phyloP scores from a whole-genome alignment of 2,329 filamentous ascomycete genomes.

The Ophiostoma pallidulum region DNA sequence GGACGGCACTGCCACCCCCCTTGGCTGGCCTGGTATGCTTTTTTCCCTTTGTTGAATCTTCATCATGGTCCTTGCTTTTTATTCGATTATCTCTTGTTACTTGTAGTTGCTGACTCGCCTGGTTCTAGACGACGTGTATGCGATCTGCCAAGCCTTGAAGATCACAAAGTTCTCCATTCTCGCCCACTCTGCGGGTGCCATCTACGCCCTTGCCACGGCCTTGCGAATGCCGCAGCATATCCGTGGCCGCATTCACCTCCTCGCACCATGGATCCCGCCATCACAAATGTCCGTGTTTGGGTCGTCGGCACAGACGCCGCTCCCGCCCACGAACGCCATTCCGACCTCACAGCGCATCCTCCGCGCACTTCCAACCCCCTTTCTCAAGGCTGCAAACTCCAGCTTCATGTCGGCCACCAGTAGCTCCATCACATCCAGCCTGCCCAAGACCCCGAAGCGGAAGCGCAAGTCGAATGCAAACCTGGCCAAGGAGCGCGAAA shows the following conservation, averaged over 20 bases:
- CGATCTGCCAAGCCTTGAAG: constrained; percentile 83
- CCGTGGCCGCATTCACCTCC: constrained; percentile 81
- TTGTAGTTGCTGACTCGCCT: too few species aligned
- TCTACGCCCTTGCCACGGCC: constrained; percentile 91
- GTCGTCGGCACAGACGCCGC: constrained; percentile 52
- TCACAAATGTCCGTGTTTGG: constrained; percentile 80
- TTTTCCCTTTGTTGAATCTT: background rate
- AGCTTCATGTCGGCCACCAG: constrained; percentile 91
- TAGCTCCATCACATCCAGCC: constrained; percentile 69
- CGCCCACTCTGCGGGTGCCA: constrained; percentile 93
- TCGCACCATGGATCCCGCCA: constrained; percentile 95
- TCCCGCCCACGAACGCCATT: constrained; percentile 74
- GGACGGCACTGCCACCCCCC: constrained; percentile 72
- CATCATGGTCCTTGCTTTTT: constrained; percentile 13
- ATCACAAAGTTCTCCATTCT: constrained; percentile 95
- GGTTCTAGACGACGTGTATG: constrained; percentile 68
- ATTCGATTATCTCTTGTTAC: background rate
- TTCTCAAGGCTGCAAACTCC: constrained; percentile 89
- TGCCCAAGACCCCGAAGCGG: constrained; percentile 57
- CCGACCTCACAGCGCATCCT: constrained; percentile 88
- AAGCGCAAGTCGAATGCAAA: constrained; percentile 48
- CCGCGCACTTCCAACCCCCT: constrained; percentile 76
- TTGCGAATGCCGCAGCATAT: constrained; percentile 95
- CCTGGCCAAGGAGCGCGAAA: constrained; percentile 26
- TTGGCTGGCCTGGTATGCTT: constrained; percentile 81